phyloP scores from a whole-genome alignment of 768 basidiomycete species.

The Kwoniella heveanensis region DNA sequence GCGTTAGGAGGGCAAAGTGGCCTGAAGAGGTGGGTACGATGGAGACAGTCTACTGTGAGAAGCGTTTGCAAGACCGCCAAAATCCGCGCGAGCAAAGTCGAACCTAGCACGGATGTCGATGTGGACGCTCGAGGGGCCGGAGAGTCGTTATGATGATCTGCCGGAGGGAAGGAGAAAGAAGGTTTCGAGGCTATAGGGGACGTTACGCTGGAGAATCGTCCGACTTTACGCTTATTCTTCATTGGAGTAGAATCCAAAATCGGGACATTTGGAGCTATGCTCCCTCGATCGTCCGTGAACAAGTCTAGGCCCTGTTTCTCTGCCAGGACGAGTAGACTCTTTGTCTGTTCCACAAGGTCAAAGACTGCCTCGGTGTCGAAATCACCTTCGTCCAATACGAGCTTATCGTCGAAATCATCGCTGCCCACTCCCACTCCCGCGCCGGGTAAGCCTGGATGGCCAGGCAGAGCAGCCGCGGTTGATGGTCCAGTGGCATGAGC shows the following conservation, averaged over 20 bases:
- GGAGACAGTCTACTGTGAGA: slow-evolving; percentile 72
- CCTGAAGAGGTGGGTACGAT: slow-evolving; percentile 64
- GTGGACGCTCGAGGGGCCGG: slow-evolving; percentile 5
- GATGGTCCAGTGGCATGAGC: slow-evolving; percentile 14
- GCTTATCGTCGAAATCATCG: slow-evolving; percentile 27
- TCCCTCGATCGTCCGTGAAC: slow-evolving; percentile 10
- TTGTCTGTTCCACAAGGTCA: slow-evolving; percentile 41
- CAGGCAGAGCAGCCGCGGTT: slow-evolving; percentile 20
- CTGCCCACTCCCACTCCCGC: slow-evolving; percentile 16
- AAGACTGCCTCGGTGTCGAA: slow-evolving; percentile 34
- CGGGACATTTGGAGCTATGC: not conserved
- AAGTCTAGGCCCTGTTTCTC: slow-evolving; percentile 39
- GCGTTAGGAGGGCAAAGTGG: slow-evolving; percentile 72
- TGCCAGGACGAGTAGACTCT: slow-evolving; percentile 35
- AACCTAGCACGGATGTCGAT: slow-evolving; percentile 16
- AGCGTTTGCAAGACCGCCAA: slow-evolving; percentile 51
- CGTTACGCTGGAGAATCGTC: slow-evolving; percentile 55
- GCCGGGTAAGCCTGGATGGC: not conserved
- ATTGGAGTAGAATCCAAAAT: slow-evolving; percentile 14
- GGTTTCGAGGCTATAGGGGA: slow-evolving; percentile 58
- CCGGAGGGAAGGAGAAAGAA: slow-evolving; percentile 7
- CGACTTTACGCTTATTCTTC: slow-evolving; percentile 24
- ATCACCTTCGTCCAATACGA: slow-evolving; percentile 24
- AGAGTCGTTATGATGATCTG: not conserved
- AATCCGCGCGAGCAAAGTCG: slow-evolving; percentile 64